Conservation (phyloP, 495 filamentous ascomycete species). For the Xylaria telfairii region DNA sequence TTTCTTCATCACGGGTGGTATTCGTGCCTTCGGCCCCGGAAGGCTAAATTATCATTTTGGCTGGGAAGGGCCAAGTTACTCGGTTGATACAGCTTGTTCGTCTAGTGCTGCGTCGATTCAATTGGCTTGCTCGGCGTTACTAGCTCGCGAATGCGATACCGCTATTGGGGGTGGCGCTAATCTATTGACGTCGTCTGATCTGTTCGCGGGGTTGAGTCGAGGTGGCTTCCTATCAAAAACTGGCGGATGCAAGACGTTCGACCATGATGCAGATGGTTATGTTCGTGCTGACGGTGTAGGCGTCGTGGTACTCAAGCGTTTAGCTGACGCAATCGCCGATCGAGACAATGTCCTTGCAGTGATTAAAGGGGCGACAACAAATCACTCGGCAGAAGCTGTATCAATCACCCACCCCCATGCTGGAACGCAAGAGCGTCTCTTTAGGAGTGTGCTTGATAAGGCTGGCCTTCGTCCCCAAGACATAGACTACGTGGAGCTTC, state of each 20-base stretch:
- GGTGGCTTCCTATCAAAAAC: conserved; percentile 16
- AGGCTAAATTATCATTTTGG: conserved; percentile 42
- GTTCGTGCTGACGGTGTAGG: conserved; percentile 56
- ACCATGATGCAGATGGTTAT: conserved; percentile 57
- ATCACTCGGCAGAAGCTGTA: conserved; percentile 50
- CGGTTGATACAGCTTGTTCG: conserved; percentile 50
- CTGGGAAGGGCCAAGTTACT: conserved; percentile 45
- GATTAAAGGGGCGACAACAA: conserved; percentile 45
- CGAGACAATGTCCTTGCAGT: conserved; percentile 52
- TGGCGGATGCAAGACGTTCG: conserved; percentile 31
- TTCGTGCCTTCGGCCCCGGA: neutral
- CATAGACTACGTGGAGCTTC: conserved; percentile 72
- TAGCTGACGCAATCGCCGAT: conserved; percentile 54
- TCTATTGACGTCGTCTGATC: conserved; percentile 12
- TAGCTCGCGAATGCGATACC: conserved; percentile 68
- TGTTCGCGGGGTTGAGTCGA: neutral
- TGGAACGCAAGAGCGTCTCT: conserved; percentile 65
- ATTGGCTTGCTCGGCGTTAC: conserved; percentile 50
- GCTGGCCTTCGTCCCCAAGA: conserved; percentile 64
- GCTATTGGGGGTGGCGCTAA: conserved; percentile 36
- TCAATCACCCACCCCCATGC: conserved; percentile 70
- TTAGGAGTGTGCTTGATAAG: conserved; percentile 59
- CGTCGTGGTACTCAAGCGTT: conserved; percentile 50
- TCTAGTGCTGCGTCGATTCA: conserved; percentile 7
- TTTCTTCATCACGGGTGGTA: no score